Evolutionary conservation across 73 alveolate species (phyloP).

Genomic region (Paramecium biaurelia): DNA sequence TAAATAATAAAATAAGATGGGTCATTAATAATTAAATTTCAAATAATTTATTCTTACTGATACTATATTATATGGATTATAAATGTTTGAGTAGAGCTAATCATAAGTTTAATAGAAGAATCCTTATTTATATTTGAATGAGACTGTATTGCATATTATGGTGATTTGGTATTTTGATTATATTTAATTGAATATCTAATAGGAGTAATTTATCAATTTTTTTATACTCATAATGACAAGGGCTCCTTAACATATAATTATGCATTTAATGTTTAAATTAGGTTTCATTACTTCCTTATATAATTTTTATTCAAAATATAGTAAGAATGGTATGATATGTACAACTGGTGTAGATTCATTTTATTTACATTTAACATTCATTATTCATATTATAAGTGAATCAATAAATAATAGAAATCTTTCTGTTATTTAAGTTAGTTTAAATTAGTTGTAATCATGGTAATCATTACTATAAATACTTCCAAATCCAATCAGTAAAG

Average conservation of each 20-base stretch:
- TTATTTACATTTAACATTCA: background rate
- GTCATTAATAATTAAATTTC: background rate
- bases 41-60: background rate
- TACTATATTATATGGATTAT: background rate
- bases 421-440: background rate
- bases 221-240: background rate
- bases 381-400: background rate
- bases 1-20: background rate
- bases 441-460: background rate
- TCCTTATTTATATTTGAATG: background rate
- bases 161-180: conserved; percentile 32
- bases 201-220: background rate
- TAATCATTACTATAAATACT: background rate
- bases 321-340: background rate
- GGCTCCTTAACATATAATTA: background rate
- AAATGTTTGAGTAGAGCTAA: background rate
- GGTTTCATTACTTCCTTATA: conserved; percentile 1
- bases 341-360: background rate
- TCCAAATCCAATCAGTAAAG: background rate
- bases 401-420: background rate
- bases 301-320: background rate
- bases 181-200: background rate
- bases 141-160: conserved; percentile 1
- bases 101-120: background rate
- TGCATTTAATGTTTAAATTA: background rate